A percentile compares a stretch with the other conserved stretches of the same genome.
Evolutionary conservation across 2,329 filamentous ascomycete genomes (phyloP).

Genomic region (Coniosporium tulheliwenetii): DNA sequence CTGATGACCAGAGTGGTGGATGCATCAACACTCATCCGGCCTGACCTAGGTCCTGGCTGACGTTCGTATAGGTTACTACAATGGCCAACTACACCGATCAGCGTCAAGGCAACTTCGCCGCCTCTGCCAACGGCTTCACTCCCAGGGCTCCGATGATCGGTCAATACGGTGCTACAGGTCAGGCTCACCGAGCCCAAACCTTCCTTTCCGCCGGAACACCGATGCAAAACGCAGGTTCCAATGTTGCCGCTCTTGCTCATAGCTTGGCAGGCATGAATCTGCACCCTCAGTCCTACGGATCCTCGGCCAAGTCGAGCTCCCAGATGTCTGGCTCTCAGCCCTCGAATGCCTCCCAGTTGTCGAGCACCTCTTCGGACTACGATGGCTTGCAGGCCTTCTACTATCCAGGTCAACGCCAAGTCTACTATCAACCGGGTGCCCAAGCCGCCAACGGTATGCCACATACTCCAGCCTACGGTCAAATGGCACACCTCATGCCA

Average conservation of each 20-base stretch:
- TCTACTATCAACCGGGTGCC: constrained; percentile 2
- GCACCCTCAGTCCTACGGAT: constrained; percentile 15
- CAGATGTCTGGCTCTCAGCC: too few relatives aligned
- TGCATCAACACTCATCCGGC: too few relatives aligned
- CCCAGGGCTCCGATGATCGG: too few relatives aligned
- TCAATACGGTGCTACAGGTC: too few relatives aligned
- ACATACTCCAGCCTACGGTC: too few relatives aligned
- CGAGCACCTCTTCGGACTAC: too few relatives aligned
- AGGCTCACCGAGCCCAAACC: too few relatives aligned
- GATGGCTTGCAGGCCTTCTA: too few relatives aligned
- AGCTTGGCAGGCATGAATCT: constrained; percentile 23
- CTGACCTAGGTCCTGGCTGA: neutral
- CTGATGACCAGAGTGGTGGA: too few relatives aligned
- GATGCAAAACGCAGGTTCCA: constrained; percentile 3
- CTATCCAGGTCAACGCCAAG: too few relatives aligned
- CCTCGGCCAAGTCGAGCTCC: neutral
- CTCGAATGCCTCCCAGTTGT: too few relatives aligned
- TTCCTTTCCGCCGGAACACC: too few relatives aligned
- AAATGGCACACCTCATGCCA: constrained; percentile 20
- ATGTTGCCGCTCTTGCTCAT: constrained; percentile 21
- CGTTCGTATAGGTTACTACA: neutral
- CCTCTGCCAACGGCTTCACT: constrained; percentile 1
- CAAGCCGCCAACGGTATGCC: constrained; percentile 14
- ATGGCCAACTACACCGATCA: neutral
- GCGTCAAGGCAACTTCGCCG: neutral